A percentile compares a stretch with the other conserved stretches of the same genome.
Conservation (phyloP, 1,284 basidiomycete species). For the Stereum hirsutum region DNA sequence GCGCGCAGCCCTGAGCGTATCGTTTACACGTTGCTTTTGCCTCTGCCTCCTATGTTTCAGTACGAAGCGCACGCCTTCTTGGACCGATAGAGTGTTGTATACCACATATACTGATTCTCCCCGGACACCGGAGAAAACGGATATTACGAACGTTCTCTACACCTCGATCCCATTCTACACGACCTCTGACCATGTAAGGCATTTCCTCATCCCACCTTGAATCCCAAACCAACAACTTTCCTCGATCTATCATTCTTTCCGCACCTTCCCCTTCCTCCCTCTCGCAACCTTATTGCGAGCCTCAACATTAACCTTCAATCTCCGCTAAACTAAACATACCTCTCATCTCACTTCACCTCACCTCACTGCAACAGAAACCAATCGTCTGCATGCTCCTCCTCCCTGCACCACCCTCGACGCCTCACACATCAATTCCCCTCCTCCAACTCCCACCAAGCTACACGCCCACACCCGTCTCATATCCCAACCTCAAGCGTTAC, state of each 20-base stretch:
- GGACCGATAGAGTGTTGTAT: conserved; percentile 93
- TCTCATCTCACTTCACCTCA: conserved; percentile 3
- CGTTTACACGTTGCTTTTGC: conserved; percentile 1
- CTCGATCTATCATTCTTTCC: no score
- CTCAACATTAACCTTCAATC: no score
- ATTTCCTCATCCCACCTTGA: no score
- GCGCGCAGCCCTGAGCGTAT: no score
- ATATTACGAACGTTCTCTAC: conserved; percentile 58
- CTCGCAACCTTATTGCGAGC: not conserved
- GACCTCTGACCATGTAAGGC: conserved; percentile 67
- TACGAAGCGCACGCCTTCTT: conserved; percentile 76
- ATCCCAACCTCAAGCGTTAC: conserved; percentile 47
- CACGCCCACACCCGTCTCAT: conserved; percentile 39
- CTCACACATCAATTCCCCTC: conserved; percentile 23
- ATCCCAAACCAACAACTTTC: no score
- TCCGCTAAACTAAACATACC: no score
- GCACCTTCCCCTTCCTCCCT: conserved; percentile 8
- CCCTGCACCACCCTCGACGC: conserved; percentile 32
- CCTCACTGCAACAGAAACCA: conserved; percentile 44
- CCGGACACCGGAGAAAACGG: conserved; percentile 38
- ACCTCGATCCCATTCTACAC: conserved; percentile 72
- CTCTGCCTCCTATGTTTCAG: conserved; percentile 24
- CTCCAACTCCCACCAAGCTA: conserved; percentile 44
- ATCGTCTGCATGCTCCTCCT: conserved; percentile 53
- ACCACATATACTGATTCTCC: conserved; percentile 68